Evolutionary conservation across 768 basidiomycete genomes (phyloP).

Genomic region (Podaxis mareebaensis): DNA sequence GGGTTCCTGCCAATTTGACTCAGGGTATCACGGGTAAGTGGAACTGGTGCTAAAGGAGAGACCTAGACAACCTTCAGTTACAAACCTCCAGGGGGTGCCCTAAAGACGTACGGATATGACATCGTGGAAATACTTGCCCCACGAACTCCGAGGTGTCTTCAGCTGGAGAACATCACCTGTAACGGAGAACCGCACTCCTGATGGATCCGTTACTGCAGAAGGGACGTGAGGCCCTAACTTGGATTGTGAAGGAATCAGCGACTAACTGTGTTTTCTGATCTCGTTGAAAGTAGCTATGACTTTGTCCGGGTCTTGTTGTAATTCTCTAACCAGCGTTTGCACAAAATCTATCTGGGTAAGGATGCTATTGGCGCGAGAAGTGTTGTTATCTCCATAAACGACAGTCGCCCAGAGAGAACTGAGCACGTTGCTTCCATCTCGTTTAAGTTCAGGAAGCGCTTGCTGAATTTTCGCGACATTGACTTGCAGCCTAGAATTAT

Average conservation of each 20-base stretch:
- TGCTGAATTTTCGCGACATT: conserved; percentile 88
- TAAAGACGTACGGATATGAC: conserved; percentile 52
- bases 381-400: conserved; percentile 68
- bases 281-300: conserved; percentile 77
- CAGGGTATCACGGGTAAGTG: conserved; percentile 65
- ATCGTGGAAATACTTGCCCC: conserved; percentile 68
- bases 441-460: conserved; percentile 86
- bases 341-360: conserved; percentile 78
- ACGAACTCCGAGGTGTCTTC: conserved; percentile 68
- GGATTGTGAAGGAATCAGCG: not conserved
- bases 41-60: conserved; percentile 63
- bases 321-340: conserved; percentile 66
- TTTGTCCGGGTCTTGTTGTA: conserved; percentile 71
- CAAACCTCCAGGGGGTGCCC: not conserved
- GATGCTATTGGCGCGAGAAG: conserved; percentile 65
- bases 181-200: conserved; percentile 84
- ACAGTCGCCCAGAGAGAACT: conserved; percentile 68
- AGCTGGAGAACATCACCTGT: conserved; percentile 82
- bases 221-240: not conserved
- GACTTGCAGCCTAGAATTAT: conserved; percentile 67
- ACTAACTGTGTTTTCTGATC: conserved; percentile 68
- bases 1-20: conserved; percentile 76
- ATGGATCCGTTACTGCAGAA: conserved; percentile 73
- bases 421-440: conserved; percentile 82
- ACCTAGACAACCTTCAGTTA: conserved; percentile 34